Conservation (phyloP, 345 rosid genomes). For the Melaleuca quinquenervia region DNA sequence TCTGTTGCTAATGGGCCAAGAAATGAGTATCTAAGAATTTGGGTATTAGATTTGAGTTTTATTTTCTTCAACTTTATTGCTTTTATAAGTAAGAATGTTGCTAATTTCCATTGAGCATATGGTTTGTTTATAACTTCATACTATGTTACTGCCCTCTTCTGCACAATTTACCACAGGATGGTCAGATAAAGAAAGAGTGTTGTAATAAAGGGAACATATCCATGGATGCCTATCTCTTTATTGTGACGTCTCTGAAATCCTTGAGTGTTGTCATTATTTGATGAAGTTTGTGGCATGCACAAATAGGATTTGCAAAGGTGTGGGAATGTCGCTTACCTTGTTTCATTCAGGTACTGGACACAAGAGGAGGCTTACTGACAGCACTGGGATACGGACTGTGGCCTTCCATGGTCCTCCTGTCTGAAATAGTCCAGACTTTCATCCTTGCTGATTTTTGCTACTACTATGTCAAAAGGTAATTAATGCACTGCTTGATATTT, state of each 20-base stretch:
- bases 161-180: background rate
- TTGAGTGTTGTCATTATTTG: background rate
- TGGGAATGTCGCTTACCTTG: background rate
- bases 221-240: background rate
- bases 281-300: background rate
- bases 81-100: background rate
- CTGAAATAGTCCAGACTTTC: slow-evolving; percentile 94
- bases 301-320: background rate
- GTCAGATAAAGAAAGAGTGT: background rate
- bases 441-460: slow-evolving; percentile 96
- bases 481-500: background rate
- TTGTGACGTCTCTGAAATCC: background rate
- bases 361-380: slow-evolving; percentile 74
- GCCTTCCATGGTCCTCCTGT: slow-evolving; percentile 95
- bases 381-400: slow-evolving; percentile 93
- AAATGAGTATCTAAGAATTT: background rate
- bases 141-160: background rate
- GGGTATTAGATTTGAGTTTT: background rate
- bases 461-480: slow-evolving; percentile 82
- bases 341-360: slow-evolving; percentile 64
- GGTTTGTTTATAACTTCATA: background rate
- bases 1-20: background rate
- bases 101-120: background rate
- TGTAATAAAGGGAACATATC: background rate
- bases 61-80: background rate